Evolutionary conservation across 495 filamentous ascomycete species (phyloP).

Genomic region (Annulohypoxylon moriforme): DNA sequence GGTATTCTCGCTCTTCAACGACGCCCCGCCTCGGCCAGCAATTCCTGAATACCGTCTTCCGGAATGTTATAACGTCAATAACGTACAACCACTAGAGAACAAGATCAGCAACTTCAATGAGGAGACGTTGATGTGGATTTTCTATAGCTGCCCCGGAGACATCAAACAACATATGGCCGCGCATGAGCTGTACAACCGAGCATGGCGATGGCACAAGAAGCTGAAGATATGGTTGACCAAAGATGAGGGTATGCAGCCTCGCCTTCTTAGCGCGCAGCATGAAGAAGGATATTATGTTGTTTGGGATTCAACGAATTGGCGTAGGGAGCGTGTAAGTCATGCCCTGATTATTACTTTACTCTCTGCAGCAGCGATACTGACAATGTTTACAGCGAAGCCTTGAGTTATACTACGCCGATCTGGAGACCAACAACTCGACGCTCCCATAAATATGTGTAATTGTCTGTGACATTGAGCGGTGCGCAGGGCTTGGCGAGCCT

Average conservation of each 20-base stretch:
- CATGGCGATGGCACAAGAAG: constrained; percentile 94
- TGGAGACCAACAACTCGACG: constrained; percentile 63
- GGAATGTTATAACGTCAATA: constrained; percentile 86
- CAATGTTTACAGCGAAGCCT: constrained; percentile 72
- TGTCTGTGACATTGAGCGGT: constrained; percentile 26
- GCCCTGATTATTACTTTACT: not conserved
- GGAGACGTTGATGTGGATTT: constrained; percentile 93
- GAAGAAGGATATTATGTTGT: constrained; percentile 91
- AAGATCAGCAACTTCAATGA: constrained; percentile 87
- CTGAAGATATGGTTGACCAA: constrained; percentile 91
- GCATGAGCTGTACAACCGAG: constrained; percentile 81
- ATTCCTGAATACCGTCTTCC: constrained; percentile 84
- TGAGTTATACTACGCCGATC: constrained; percentile 79
- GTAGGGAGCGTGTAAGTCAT: constrained; percentile 78
- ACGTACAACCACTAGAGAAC: constrained; percentile 80
- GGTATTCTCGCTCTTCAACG: constrained; percentile 75
- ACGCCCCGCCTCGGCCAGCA: constrained; percentile 73
- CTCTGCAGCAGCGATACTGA: constrained; percentile 32
- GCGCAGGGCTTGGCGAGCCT: constrained; percentile 22
- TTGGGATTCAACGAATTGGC: constrained; percentile 87
- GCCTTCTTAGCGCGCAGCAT: constrained; percentile 70
- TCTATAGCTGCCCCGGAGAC: constrained; percentile 89
- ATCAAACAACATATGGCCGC: constrained; percentile 87
- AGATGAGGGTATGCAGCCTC: constrained; percentile 78
- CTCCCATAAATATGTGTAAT: constrained; percentile 15